Evolutionary conservation across 2,329 filamentous ascomycete species (phyloP).

Genomic region (Talaromyces albobiverticillius): DNA sequence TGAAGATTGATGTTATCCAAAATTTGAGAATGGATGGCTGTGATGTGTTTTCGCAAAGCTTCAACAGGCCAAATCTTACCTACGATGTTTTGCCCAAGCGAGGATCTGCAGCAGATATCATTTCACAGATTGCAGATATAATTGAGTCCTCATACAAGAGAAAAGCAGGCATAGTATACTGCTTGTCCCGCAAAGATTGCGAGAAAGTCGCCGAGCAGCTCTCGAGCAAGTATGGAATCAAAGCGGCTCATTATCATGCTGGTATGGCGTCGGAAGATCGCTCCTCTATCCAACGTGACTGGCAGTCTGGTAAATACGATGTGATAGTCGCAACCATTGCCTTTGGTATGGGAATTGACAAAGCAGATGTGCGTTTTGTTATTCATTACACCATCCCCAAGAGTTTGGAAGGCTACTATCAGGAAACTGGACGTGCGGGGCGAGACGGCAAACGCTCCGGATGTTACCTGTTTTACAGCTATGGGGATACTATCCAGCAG

Average conservation of each 20-base stretch:
- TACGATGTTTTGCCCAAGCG: conserved; percentile 79
- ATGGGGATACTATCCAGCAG: conserved; percentile 69
- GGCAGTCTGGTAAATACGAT: conserved; percentile 76
- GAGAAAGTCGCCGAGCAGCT: conserved; percentile 76
- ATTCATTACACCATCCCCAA: conserved; percentile 92
- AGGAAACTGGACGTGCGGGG: conserved; percentile 93
- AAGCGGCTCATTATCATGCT: conserved; percentile 83
- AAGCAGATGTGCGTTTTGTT: conserved; percentile 92
- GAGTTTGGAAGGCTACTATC: conserved; percentile 95
- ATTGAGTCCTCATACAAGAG: conserved; percentile 69
- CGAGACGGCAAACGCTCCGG: conserved; percentile 83
- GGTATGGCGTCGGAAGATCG: conserved; percentile 68
- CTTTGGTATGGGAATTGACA: conserved; percentile 99
- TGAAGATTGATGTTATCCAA: conserved; percentile 86
- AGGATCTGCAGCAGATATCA: conserved; percentile 51
- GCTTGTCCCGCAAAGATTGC: conserved; percentile 77
- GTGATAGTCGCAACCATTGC: conserved; percentile 98
- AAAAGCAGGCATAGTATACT: conserved; percentile 90
- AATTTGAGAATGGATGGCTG: conserved; percentile 82
- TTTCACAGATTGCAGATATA: conserved; percentile 52
- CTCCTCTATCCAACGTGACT: conserved; percentile 68
- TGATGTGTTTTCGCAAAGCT: conserved; percentile 82
- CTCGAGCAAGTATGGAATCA: conserved; percentile 59
- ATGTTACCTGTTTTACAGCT: conserved; percentile 88
- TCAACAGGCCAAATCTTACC: conserved; percentile 91